Percentiles rank a stretch among this genome's conserved stretches.
These are phyloP conservation scores for Glycine tomentella DNA, from an alignment of 306 rosid species.

Conservation along the genomic window DNA sequence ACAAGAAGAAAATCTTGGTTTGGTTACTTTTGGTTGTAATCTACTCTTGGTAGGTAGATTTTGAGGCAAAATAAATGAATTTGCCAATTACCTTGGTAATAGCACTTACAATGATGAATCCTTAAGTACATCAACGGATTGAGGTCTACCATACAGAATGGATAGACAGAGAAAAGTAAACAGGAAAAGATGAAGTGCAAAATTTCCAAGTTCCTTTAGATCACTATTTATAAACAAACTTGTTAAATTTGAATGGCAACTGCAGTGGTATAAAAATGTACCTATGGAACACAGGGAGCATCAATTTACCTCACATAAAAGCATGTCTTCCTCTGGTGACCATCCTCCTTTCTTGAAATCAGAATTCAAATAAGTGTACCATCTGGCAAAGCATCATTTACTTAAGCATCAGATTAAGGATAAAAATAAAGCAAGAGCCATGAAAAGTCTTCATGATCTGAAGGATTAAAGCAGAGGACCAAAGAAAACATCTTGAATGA, in stretches of 20 bases:
- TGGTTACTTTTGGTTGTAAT: slow-evolving; percentile 32
- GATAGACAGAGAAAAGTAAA: slow-evolving; percentile 13
- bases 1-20: slow-evolving; percentile 12
- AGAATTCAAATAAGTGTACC: slow-evolving; percentile 99
- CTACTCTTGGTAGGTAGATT: slow-evolving; percentile 13
- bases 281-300: slow-evolving; percentile 21
- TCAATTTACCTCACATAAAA: slow-evolving; percentile 87
- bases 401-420: slow-evolving; percentile 47
- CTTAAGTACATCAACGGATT: slow-evolving; percentile 36
- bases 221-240: slow-evolving; percentile 26
- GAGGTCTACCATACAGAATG: slow-evolving; percentile 14
- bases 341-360: slow-evolving; percentile 99
- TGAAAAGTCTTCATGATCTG: slow-evolving; percentile 24
- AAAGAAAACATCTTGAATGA: slow-evolving; percentile 29
- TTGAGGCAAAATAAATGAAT: slow-evolving; percentile 17
- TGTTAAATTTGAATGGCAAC: slow-evolving; percentile 37
- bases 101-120: slow-evolving; percentile 8
- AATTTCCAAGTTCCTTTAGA: slow-evolving; percentile 12
- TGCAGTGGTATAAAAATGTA: slow-evolving; percentile 4
- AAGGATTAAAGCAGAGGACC: slow-evolving; percentile 23
- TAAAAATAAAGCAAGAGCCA: slow-evolving; percentile 27
- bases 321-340: slow-evolving; percentile 97
- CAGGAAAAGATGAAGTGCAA: slow-evolving; percentile 29
- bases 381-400: slow-evolving; percentile 60
- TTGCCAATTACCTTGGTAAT: slow-evolving; percentile 26